phyloP scores from a whole-genome alignment of 805 yeast genomes.

The Zygoascus biomembranicola region DNA sequence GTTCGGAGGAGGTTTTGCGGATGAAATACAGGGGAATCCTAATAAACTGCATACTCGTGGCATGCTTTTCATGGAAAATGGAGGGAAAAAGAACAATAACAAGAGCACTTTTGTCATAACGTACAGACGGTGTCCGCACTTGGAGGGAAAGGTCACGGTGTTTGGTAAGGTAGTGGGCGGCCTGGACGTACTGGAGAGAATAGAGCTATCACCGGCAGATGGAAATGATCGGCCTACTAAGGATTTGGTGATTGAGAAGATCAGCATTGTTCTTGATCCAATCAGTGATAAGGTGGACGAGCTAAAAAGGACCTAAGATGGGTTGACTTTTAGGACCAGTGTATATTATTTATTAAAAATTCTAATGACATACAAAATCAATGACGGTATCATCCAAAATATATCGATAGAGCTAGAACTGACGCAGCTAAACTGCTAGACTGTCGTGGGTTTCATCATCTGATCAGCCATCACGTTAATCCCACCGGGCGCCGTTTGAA shows the following conservation, averaged over 20 bases:
- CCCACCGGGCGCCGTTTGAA: neutral
- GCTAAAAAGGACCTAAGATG: neutral
- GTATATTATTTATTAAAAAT: no score
- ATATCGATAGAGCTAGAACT: neutral
- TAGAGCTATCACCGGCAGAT: slow-evolving; percentile 50
- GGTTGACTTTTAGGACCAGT: neutral
- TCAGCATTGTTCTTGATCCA: neutral
- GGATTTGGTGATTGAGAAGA: neutral
- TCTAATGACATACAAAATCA: neutral
- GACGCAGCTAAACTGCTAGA: no score
- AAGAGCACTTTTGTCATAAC: slow-evolving; percentile 89
- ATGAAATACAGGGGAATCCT: slow-evolving; percentile 15
- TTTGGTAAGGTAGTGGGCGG: slow-evolving; percentile 55
- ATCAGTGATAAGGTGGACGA: neutral
- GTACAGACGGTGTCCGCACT: slow-evolving; percentile 61
- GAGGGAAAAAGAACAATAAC: slow-evolving; percentile 75
- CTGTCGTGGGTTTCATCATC: no score
- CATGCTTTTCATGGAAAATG: slow-evolving; percentile 85
- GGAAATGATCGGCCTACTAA: slow-evolving; percentile 31
- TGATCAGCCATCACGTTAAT: no score
- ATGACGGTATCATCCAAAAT: neutral
- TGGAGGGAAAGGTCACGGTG: slow-evolving; percentile 67
- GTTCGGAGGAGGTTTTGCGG: slow-evolving; percentile 27
- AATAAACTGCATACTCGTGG: slow-evolving; percentile 32
- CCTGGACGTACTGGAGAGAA: slow-evolving; percentile 40